Conservation (phyloP, 1,284 basidiomycete species). For the Naganishia albida region DNA sequence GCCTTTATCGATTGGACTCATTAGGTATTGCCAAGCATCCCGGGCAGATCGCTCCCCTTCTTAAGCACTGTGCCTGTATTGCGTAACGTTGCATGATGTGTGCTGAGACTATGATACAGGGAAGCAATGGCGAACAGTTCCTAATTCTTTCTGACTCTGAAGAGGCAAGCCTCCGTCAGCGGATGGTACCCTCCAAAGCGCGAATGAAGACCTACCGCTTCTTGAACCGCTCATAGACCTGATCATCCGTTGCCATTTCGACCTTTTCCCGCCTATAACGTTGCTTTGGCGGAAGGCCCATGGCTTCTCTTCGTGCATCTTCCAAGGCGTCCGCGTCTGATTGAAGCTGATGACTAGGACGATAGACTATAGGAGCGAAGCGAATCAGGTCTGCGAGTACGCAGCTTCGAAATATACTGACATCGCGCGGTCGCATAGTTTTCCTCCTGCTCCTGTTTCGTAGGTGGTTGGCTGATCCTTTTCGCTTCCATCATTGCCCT, state of each 20-base stretch:
- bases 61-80: too few species aligned
- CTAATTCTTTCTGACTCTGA: conserved; percentile 24
- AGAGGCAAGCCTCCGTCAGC: not conserved
- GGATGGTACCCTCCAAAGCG: not conserved
- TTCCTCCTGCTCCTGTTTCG: conserved; percentile 61
- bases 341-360: conserved; percentile 71
- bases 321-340: conserved; percentile 82
- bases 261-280: conserved; percentile 55
- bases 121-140: too few species aligned
- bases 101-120: too few species aligned
- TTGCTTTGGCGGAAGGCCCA: conserved; percentile 63
- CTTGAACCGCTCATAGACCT: conserved; percentile 64
- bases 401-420: conserved; percentile 55
- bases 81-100: too few species aligned
- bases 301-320: conserved; percentile 78
- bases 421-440: conserved; percentile 80
- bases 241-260: conserved; percentile 86
- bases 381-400: not conserved
- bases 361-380: conserved; percentile 64
- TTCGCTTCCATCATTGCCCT: conserved; percentile 68
- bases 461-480: conserved; percentile 48
- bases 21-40: too few species aligned
- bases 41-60: too few species aligned
- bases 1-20: too few species aligned
- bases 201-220: conserved; percentile 43